Evolutionary conservation across 1,284 basidiomycete genomes (phyloP), one percentile per base, ranked within the genome.

Genomic region (Apiotrichum veenhuisii): DNA sequence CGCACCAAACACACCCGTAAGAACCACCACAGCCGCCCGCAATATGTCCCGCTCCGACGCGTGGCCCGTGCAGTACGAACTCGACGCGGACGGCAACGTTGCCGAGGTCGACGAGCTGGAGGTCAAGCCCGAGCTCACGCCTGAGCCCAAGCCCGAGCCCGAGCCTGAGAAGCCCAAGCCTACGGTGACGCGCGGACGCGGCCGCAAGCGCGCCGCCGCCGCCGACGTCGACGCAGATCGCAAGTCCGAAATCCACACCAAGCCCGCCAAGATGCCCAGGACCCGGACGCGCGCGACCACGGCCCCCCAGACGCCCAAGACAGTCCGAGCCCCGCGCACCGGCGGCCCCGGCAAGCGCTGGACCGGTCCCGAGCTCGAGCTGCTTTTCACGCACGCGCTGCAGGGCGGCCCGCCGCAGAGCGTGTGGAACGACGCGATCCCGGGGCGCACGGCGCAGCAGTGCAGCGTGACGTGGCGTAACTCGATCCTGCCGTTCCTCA

Each of bases 391-490:
- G 15, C 5, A 5, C 5, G 44, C 27, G 7, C 27, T 9, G 9
- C 15, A 12, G 9, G 27, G n/a, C 20, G 41, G 41, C 20, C 41
- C 44, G n/a, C 25, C 44, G 2, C 30, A 14, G 27, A 33, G 15
- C 30, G 30, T 12, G 18, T 46, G 34, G 15, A 25, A 20, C 26
- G 20, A 14, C 12, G 53, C 48, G n/a, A 38, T 61, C 10, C 46
- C 43, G 11, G 53, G 56, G 26, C 59, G 55, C 22, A 50, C 53
- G 2, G 34, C 15, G 27, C 45, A 55, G 30, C 59, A 61, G 53
- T 46, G 47, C 18, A 49, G 46, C 18, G 20, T 43, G n/a, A 48
- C 55, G 5, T 61, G 59, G 59, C 50, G 54, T 55, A 36, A 42
- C 54, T 36, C n/a, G 9, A 22, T 41, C 20, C 40, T 41, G 40